Evolutionary conservation across 257 asterid genomes (phyloP).

Genomic region (Nicotiana benthamiana): DNA sequence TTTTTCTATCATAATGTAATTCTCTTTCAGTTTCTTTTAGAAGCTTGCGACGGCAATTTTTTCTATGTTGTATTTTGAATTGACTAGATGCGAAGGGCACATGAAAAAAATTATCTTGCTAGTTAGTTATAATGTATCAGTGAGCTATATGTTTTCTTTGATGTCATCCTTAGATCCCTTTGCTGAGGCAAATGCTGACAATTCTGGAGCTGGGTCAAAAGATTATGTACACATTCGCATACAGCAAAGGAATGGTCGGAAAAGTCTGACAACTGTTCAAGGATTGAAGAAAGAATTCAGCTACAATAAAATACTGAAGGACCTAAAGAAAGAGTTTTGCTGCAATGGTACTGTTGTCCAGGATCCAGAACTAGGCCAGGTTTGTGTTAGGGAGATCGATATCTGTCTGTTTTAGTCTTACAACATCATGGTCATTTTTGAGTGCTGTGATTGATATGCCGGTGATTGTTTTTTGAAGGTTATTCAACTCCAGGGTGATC

Average conservation of each 20-base stretch:
- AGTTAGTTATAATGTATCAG: background rate
- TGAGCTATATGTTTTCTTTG: background rate
- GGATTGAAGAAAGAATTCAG: constrained; percentile 69
- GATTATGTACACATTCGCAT: constrained; percentile 60
- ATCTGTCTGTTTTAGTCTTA: background rate
- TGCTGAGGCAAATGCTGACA: constrained; percentile 73
- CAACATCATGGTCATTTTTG: background rate
- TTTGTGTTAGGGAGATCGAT: constrained; percentile 1
- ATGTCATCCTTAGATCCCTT: constrained; percentile 33
- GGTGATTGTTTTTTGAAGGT: background rate
- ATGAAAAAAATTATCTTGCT: background rate
- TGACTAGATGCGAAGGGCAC: background rate
- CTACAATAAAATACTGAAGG: constrained; percentile 63
- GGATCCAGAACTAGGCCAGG: constrained; percentile 73
- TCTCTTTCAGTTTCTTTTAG: background rate
- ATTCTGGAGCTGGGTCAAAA: constrained; percentile 51
- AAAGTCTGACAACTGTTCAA: constrained; percentile 69
- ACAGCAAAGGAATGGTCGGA: constrained; percentile 67
- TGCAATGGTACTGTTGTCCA: constrained; percentile 77
- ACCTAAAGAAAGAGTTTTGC: constrained; percentile 61
- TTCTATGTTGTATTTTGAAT: too few relatives aligned
- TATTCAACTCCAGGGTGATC: constrained; percentile 26
- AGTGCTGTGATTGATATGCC: too few relatives aligned
- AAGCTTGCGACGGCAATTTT: too few relatives aligned
- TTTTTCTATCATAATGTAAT: background rate